These are phyloP conservation scores for Actinomortierella wolfii DNA, from an alignment of 371 early-diverging fungal species.

Conservation along the genomic window DNA sequence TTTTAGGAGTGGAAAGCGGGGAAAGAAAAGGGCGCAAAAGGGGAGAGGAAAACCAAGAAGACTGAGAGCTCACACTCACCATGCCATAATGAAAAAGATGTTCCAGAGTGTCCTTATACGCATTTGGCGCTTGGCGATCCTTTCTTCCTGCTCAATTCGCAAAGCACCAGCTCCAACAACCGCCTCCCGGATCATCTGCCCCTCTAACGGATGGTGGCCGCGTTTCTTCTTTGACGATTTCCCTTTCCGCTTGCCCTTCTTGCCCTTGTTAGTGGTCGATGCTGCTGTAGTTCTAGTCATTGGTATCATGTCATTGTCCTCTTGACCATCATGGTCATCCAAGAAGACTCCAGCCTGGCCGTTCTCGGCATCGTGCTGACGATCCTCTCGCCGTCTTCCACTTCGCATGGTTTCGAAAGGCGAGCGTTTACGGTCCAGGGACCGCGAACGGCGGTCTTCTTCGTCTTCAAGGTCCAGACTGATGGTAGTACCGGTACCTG, in stretches of 20 bases:
- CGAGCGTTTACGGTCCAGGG: constrained; percentile 13
- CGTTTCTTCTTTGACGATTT: too few species aligned
- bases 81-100: constrained; percentile 36
- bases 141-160: constrained; percentile 18
- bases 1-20: constrained; percentile 1
- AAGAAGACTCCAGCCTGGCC: too few species aligned
- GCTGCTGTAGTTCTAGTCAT: not conserved
- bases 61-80: constrained; percentile 11
- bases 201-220: too few species aligned
- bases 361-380: too few species aligned
- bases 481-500: constrained; percentile 41
- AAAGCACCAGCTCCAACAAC: constrained; percentile 26
- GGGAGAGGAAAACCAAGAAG: too few species aligned
- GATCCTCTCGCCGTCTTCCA: not conserved
- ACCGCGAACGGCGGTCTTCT: too few species aligned
- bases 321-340: not conserved
- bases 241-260: not conserved
- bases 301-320: constrained; percentile 7
- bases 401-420: constrained; percentile 18
- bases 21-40: too few species aligned
- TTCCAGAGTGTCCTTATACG: constrained; percentile 39
- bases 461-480: constrained; percentile 29
- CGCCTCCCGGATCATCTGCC: not conserved
- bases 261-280: not conserved
- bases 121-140: constrained; percentile 29